A percentile compares a stretch with the other conserved stretches of the same genome.
Evolutionary conservation across 805 yeast genomes (phyloP).

Genomic region (Monosporozyma solicola): DNA sequence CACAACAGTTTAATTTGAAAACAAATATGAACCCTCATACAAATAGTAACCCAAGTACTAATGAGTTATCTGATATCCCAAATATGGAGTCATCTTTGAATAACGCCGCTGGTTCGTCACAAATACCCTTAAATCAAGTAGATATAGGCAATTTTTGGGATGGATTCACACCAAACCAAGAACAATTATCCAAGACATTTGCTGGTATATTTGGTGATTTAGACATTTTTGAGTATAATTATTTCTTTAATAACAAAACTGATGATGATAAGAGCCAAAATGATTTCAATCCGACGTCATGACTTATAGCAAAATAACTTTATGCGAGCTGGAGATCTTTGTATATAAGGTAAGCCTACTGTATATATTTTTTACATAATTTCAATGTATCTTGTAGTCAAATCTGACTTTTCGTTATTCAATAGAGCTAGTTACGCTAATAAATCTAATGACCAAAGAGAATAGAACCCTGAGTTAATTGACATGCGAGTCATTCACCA

Average conservation of each 20-base stretch:
- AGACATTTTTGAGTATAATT: constrained; percentile 20
- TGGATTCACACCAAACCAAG: neutral
- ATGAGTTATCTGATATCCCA: neutral
- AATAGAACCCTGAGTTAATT: constrained; percentile 35
- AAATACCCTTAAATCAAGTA: neutral
- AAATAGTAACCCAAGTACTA: neutral
- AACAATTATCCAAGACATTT: constrained; percentile 1
- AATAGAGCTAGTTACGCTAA: constrained; percentile 18
- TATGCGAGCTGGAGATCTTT: too few relatives aligned
- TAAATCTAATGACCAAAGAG: constrained; percentile 13
- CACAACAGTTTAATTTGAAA: neutral
- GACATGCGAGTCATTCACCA: constrained; percentile 41
- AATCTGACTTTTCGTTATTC: constrained; percentile 13
- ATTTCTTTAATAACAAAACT: constrained; percentile 5
- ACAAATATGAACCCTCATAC: neutral
- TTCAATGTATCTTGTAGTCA: neutral
- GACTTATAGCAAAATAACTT: neutral
- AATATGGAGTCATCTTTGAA: neutral
- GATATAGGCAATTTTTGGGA: neutral
- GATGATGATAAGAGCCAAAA: neutral
- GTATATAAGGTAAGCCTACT: too few relatives aligned
- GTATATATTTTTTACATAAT: neutral
- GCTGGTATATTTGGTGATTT: constrained; percentile 20
- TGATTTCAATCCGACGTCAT: neutral
- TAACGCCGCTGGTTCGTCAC: neutral